Conservation (phyloP, 176 grass and related monocot genomes). For the Poa annua region DNA sequence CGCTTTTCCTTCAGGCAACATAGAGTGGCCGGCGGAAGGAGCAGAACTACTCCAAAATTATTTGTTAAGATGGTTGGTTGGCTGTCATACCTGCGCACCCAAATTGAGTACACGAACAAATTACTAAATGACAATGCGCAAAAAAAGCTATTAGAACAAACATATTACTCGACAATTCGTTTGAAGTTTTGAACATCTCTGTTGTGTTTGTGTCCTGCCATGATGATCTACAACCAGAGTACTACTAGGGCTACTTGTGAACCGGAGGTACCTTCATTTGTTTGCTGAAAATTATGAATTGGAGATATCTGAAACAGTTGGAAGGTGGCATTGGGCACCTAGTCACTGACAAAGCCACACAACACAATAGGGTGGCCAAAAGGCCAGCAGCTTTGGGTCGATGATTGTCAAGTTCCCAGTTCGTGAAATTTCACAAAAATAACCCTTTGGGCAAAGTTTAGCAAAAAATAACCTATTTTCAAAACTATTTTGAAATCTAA, state of each 20-base stretch:
- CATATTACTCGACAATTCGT: neutral
- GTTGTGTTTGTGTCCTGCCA: neutral
- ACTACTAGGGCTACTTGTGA: neutral
- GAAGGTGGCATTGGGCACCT: neutral
- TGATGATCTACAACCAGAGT: neutral
- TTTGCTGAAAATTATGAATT: neutral
- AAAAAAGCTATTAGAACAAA: too few species aligned
- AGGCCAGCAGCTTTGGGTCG: constrained; percentile 44
- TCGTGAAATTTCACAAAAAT: too few species aligned
- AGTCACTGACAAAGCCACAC: constrained; percentile 17
- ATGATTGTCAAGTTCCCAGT: constrained; percentile 51
- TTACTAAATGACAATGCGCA: too few species aligned
- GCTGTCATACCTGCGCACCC: constrained; percentile 8
- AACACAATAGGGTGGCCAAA: constrained; percentile 37
- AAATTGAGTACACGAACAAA: neutral
- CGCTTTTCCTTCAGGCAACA: constrained; percentile 14
- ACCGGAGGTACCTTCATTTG: neutral
- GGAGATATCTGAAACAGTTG: constrained; percentile 35
- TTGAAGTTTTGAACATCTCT: neutral
- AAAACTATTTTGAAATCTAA: too few species aligned
- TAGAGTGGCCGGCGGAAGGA: too few species aligned
- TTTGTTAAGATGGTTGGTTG: neutral
- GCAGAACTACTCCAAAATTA: too few species aligned
- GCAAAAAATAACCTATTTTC: too few species aligned
- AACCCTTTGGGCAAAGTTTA: too few species aligned